Evolutionary conservation across 2,329 filamentous ascomycete genomes (phyloP), one percentile per base, ranked within the genome.

Genomic region (Tympanopsis confertula): DNA sequence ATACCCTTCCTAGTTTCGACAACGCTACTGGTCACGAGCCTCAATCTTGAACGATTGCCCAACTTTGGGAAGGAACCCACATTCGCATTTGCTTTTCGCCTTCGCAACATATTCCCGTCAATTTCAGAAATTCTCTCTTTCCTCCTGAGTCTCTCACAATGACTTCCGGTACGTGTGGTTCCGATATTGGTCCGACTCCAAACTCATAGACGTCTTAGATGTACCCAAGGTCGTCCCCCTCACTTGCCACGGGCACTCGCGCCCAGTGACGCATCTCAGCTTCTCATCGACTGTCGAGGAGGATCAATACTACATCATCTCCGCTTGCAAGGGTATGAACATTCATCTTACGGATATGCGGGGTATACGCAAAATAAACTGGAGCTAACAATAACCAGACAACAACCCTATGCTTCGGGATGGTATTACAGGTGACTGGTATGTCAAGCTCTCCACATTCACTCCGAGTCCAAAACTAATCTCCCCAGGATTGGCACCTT

Each of bases 331-430:
- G 70, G 82, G 82, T 86, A 51, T 38, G 36, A 24, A 40, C 36
- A 29, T 29, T 29, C 35, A 37, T 38, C 13, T 20, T 15, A 15
- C 32, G 17, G 19, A 32, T 12, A 13, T 13, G 28, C 38, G 14
- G n/a, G 19, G 41, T 33, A 37, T 19, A 39, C 18, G 37, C 15
- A 22, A 51, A 39, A 57, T 39, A 35, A 32, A 38, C 43, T 29
- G 22, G 26, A 39, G 33, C 42, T 44, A 28, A 33, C 26, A 33
- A 22, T 46, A 29, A 50, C 39, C 19, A 88, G 91, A 98, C 68
- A 89, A 89, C 54, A 96, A 96, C 57, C 91, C 91, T 37, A 96
- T 96, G 88, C 82, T 98, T 49, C 85, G 91, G 47, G 86, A 96
- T 63, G 91, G 91, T 44, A 74, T 93, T 43, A 98, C 89, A 35